phyloP scores from a whole-genome alignment of 2,329 filamentous ascomycete genomes.

The Metarhizium anisopliae region DNA sequence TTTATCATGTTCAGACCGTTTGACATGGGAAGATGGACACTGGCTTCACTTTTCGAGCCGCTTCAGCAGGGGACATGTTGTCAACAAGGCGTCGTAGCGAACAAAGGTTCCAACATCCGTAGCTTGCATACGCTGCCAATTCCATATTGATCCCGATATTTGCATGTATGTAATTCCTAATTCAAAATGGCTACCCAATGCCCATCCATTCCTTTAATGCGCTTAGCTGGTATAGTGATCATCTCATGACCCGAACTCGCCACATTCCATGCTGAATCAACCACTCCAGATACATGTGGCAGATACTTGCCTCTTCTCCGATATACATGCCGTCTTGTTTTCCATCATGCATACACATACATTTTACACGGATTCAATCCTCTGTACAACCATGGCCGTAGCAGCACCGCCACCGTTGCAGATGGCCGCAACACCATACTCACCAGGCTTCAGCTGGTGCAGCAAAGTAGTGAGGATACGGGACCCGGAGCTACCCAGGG shows the following conservation, averaged over 20 bases:
- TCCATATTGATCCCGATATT: no score
- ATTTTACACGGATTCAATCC: slow-evolving; percentile 51
- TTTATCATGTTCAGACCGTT: no score
- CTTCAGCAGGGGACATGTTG: no score
- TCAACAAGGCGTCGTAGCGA: no score
- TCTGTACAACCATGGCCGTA: slow-evolving; percentile 84
- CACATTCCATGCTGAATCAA: background rate
- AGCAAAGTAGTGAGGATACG: slow-evolving; percentile 83
- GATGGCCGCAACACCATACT: slow-evolving; percentile 93
- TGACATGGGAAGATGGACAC: no score
- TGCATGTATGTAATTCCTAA: background rate
- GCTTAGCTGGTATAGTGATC: slow-evolving; percentile 1
- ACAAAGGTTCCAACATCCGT: no score
- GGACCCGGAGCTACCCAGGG: slow-evolving; percentile 85
- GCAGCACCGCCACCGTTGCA: slow-evolving; percentile 95
- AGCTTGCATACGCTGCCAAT: no score
- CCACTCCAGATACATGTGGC: background rate
- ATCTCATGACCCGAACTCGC: background rate
- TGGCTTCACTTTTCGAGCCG: no score
- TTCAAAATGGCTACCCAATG: background rate
- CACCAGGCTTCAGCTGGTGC: slow-evolving; percentile 82
- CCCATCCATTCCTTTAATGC: background rate
- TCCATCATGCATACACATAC: background rate
- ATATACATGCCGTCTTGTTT: background rate
- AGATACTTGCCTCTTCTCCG: background rate